Percentiles rank a stretch among this genome's conserved stretches.
These are phyloP conservation scores for Plasmodium falciparum DNA, from an alignment of 169 alveolate genomes.

Conservation along the genomic window DNA sequence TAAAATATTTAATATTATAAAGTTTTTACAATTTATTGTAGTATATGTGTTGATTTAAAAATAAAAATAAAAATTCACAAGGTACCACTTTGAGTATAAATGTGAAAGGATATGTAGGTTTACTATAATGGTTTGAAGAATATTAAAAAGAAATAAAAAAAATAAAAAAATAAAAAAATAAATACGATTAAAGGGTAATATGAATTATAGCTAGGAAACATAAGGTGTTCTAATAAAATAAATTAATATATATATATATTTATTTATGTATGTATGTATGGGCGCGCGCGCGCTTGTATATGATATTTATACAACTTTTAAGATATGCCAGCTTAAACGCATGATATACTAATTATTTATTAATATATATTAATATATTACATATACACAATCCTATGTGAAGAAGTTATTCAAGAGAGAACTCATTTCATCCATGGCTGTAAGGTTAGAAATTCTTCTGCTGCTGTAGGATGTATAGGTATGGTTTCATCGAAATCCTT, in stretches of 20 bases:
- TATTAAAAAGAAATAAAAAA: no score
- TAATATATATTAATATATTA: neutral
- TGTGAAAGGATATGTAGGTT: no score
- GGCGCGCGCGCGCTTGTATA: neutral
- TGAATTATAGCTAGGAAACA: no score
- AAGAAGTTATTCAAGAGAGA: neutral
- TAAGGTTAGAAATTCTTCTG: constrained; percentile 90
- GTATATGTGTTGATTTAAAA: no score
- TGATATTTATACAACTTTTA: neutral
- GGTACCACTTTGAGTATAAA: no score
- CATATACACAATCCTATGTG: neutral
- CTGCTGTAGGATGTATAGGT: constrained; percentile 93
- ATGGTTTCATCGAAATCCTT: constrained; percentile 89
- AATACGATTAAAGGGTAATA: no score
- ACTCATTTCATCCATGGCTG: constrained; percentile 81
- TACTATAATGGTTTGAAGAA: no score
- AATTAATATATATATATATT: neutral
- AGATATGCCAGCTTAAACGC: neutral
- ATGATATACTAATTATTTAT: neutral
- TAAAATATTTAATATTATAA: no score
- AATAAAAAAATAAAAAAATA: no score
- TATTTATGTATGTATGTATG: neutral
- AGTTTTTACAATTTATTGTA: no score
- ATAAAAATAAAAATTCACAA: no score
- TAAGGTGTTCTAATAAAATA: neutral